Evolutionary conservation across 1,284 basidiomycete species (phyloP), one percentile per base, ranked within the genome.

Genomic region (Cystobasidium sp.): DNA sequence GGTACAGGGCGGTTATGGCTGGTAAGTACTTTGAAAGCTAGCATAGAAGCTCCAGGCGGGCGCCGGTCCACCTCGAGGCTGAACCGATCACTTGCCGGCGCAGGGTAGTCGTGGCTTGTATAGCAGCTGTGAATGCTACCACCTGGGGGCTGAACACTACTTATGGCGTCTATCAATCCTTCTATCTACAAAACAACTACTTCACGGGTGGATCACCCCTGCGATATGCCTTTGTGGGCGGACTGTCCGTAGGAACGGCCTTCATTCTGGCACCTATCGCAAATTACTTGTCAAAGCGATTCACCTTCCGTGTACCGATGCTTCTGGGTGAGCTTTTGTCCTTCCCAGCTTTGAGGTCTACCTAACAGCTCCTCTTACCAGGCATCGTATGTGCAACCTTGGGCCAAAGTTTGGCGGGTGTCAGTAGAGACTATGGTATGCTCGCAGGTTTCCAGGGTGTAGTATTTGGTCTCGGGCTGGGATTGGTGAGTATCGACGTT

Each of bases 141-240:
- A 69, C 67, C 7, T 69, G 58, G 55, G 67, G 67, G 8, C 44
- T 69, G 3, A 69, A 69, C 31, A 69, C 67, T 18, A 61, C 67
- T 39, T 70, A 56, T 37, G 84, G 84, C 43, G 83, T 84, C n/a
- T 84, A 82, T 77, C 80, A 82, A 8, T 79, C 82, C 12, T 84
- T 81, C 77, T 85, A 83, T 73, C 78, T 82, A 16, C 66, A 81
- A 37, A 78, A 84, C 77, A 81, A 84, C 77, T 83, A 83, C 76
- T 84, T 83, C 63, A 62, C 78, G 6, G 78, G 82, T 31, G 82
- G 80, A 39, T 80, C 83, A 24, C 79, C 81, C 46, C 79, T 84
- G 62, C 79, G 82, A 20, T 85, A 84, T 68, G 83, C 84, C 7
- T 84, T 83, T 79, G 81, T 84, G 7, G 84, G 83, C 41, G 84